A percentile compares a stretch with the other conserved stretches of the same genome.
Evolutionary conservation across 2,329 filamentous ascomycete species (phyloP).

Genomic region (Sporothrix mexicana): DNA sequence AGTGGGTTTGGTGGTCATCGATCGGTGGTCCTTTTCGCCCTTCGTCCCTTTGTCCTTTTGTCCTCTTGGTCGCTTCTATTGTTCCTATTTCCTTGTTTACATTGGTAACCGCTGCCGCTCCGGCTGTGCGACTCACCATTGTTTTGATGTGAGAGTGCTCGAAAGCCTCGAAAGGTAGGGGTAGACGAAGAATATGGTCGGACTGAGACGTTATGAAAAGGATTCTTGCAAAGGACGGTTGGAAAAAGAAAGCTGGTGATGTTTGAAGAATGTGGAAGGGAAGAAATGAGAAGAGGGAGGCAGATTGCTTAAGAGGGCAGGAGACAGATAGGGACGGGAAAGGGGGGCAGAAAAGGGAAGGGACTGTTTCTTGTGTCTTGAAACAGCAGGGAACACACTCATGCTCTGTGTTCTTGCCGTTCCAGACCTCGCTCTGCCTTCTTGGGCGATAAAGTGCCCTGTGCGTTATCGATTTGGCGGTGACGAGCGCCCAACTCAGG

Average conservation of each 20-base stretch:
- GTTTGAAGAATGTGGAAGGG: slow-evolving; percentile 12
- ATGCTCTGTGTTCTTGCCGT: not conserved
- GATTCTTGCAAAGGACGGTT: not conserved
- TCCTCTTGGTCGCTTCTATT: not conserved
- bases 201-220: not conserved
- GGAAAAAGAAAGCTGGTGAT: slow-evolving; percentile 16
- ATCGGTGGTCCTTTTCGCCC: not conserved
- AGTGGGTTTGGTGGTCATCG: not conserved
- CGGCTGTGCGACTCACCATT: slow-evolving; percentile 31
- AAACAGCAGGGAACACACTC: slow-evolving; percentile 16
- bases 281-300: not conserved
- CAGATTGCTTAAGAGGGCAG: not conserved
- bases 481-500: not conserved
- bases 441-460: slow-evolving; percentile 26
- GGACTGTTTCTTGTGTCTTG: slow-evolving; percentile 11
- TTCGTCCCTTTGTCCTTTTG: not conserved
- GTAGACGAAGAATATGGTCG: not conserved
- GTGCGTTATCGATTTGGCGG: slow-evolving; percentile 20
- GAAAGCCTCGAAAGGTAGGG: not conserved
- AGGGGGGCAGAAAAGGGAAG: not conserved
- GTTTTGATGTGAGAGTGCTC: slow-evolving; percentile 24
- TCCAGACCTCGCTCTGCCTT: not conserved
- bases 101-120: slow-evolving; percentile 24
- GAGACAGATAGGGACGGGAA: not conserved
- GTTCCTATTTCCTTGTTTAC: slow-evolving; percentile 26